A percentile compares a stretch with the other conserved stretches of the same genome.
These are phyloP conservation scores for Candida gigantensis DNA, from an alignment of 1,139 yeast species.

Conservation along the genomic window DNA sequence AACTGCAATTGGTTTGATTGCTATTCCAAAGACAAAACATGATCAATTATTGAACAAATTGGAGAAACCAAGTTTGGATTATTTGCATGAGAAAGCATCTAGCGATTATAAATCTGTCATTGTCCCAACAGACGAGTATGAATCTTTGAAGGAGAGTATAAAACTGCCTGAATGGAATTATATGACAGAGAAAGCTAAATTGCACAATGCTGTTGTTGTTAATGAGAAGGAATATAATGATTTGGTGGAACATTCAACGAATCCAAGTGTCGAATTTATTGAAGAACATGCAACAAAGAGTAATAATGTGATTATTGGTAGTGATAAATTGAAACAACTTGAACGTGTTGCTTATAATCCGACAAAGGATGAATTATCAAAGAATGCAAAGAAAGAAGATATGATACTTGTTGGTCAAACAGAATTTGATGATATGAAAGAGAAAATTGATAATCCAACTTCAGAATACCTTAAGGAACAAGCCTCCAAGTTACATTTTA, in stretches of 20 bases:
- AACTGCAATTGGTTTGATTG: constrained; percentile 24
- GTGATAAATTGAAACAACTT: constrained; percentile 22
- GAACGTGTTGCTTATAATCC: constrained; percentile 18
- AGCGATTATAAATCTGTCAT: constrained; percentile 21
- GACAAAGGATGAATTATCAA: constrained; percentile 20
- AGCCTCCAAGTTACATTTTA: constrained; percentile 19
- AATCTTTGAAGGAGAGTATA: constrained; percentile 13
- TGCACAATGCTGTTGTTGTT: constrained; percentile 18
- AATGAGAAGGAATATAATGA: constrained; percentile 20
- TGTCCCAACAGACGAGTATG: constrained; percentile 24
- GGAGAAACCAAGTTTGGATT: constrained; percentile 28
- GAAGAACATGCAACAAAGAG: constrained; percentile 22
- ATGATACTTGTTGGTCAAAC: constrained; percentile 16
- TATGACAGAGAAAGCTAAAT: constrained; percentile 26
- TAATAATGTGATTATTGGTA: constrained; percentile 20
- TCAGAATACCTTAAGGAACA: constrained; percentile 23
- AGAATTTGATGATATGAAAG: constrained; percentile 16
- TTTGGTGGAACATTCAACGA: constrained; percentile 10
- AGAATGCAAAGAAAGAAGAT: constrained; percentile 19
- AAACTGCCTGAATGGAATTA: constrained; percentile 28
- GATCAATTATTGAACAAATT: constrained; percentile 19
- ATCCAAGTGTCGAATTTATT: constrained; percentile 31
- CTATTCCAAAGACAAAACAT: constrained; percentile 24
- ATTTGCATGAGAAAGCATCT: constrained; percentile 33
- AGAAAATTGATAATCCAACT: constrained; percentile 19